Percentiles rank a stretch among this genome's conserved stretches.
Evolutionary conservation across 2,329 filamentous ascomycete species (phyloP).

Genomic region (Cladosporium cucumerinum): DNA sequence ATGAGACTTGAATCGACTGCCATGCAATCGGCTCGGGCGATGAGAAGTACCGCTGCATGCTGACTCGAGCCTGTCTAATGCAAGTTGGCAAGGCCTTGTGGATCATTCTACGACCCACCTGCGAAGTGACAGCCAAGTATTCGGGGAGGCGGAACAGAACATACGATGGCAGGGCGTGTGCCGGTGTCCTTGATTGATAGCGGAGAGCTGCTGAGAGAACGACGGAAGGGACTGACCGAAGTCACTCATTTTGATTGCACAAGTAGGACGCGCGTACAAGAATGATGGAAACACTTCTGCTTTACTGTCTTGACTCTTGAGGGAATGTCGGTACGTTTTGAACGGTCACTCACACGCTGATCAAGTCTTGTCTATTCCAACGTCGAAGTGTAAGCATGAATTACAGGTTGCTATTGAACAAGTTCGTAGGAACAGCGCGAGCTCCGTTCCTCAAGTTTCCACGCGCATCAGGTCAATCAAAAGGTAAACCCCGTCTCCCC

Average conservation of each 20-base stretch:
- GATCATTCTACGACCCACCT: background rate
- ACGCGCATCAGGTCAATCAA: background rate
- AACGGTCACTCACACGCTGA: background rate
- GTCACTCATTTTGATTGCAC: constrained; percentile 24
- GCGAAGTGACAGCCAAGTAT: background rate
- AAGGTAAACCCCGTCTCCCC: background rate
- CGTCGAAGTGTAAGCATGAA: background rate
- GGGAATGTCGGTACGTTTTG: background rate
- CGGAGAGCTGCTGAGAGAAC: background rate
- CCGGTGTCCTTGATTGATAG: background rate
- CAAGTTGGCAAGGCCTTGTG: background rate
- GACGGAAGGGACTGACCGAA: constrained; percentile 20
- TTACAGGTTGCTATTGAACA: background rate
- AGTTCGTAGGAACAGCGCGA: background rate
- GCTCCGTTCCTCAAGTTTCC: background rate
- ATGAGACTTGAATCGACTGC: background rate
- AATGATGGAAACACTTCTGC: background rate
- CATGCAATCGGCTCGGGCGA: background rate
- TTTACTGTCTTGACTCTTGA: background rate
- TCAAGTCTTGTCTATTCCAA: background rate
- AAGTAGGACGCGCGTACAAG: background rate
- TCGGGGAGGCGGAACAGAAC: background rate
- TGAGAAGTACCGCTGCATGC: background rate
- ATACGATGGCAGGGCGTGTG: background rate
- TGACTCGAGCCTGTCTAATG: background rate